Percentiles rank a stretch among this genome's conserved stretches.
These are phyloP conservation scores for Circinella umbellata DNA, from an alignment of 371 early-diverging fungal species.

Conservation along the genomic window DNA sequence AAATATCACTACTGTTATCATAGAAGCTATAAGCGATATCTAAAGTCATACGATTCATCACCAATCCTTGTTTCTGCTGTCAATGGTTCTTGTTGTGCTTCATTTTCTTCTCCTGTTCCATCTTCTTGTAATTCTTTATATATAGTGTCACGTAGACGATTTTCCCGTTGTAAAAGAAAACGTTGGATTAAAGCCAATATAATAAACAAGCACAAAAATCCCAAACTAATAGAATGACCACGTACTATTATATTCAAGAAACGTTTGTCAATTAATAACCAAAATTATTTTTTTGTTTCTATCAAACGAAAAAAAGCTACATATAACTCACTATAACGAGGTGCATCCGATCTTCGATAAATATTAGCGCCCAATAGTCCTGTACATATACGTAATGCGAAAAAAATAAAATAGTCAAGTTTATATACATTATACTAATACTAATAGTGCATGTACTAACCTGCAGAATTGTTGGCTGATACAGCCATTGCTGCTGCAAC, in stretches of 20 bases:
- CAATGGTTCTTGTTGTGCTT: not conserved
- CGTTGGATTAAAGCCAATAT: constrained; percentile 35
- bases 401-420: not conserved
- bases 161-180: constrained; percentile 27
- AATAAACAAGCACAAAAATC: constrained; percentile 38
- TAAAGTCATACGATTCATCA: constrained; percentile 36
- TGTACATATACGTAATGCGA: not conserved
- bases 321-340: constrained; percentile 38
- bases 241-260: constrained; percentile 24
- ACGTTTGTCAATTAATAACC: not conserved
- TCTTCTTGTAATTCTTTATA: constrained; percentile 12
- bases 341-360: constrained; percentile 50
- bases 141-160: constrained; percentile 17
- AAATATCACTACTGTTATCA: too few relatives aligned
- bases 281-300: too few relatives aligned
- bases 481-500: constrained; percentile 57
- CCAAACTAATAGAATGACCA: constrained; percentile 41
- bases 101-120: constrained; percentile 12
- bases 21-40: constrained; percentile 26
- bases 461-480: constrained; percentile 51
- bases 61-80: constrained; percentile 22
- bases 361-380: constrained; percentile 50
- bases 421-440: not conserved
- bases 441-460: constrained; percentile 3
- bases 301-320: not conserved